Base-by-base conservation (phyloP, 148 eudicot genomes). In the Drosera capensis region DNA sequence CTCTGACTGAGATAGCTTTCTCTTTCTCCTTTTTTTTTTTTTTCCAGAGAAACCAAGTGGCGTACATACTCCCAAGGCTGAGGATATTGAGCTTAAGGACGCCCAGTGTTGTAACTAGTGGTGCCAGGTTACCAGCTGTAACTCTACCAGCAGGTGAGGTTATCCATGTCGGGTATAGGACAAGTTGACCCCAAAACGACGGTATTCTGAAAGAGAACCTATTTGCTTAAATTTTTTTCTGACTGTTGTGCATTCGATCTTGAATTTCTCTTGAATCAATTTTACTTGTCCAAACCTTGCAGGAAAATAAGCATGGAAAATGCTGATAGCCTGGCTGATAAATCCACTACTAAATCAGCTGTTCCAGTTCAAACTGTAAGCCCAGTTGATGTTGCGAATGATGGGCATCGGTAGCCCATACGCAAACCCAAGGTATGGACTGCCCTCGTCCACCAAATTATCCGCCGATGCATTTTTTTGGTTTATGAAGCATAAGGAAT, bases 321-420 rank as follows among this genome's bases (percentile, higher is more conserved):
- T 56, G 58, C 58, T 40, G 72, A 71, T 48, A 38, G 47, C 50
- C 19, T 59, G 17, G 25, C 26, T 35, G 79, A 60, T 53, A 90
- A 66, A 64, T 54, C 68, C 2, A 40, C 42, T 59, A 52, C 43
- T 64, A 84, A 85, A 52, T 52, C 75, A 42, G 73, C 77, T 25
- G 56, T 64, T 52, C 80, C 85, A 42, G 70, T 90, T 51, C 78
- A 90, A 52, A 80, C 85, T 37, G 56, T 66, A 43, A 85, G 93
- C 28, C 82, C 49, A 43, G 80, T 85, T 52, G 99, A 90, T 70
- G 46, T 80, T 37, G 75, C 85, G 31, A 78, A 78, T 58, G 99
- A 90, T 62, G 95, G 99, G 43, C 72, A 63, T 60, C 76, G 99
- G 24, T 90, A 95, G 99, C 99, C 95, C 42, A 90, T 84, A 63